Conservation (phyloP, 257 asterid genomes). For the Ilex aquifolium region DNA sequence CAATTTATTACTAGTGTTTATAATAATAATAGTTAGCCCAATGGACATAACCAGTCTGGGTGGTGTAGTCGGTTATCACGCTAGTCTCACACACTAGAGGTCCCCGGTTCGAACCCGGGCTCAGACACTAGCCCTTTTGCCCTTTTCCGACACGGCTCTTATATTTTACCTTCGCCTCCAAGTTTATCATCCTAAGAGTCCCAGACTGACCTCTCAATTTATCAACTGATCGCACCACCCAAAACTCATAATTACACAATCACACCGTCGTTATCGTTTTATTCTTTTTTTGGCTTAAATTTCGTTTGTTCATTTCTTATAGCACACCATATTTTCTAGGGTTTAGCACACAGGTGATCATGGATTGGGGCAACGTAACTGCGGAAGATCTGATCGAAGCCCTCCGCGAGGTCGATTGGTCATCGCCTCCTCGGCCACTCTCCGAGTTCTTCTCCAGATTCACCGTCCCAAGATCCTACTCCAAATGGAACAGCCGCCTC, state of each 20-base stretch:
- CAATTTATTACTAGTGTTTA: too few species aligned
- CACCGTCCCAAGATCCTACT: conserved; percentile 68
- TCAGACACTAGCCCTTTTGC: conserved; percentile 23
- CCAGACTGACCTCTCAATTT: too few species aligned
- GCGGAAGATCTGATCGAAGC: conserved; percentile 92
- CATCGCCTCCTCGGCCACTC: conserved; percentile 84
- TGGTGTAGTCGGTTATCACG: conserved; percentile 75
- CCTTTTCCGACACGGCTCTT: too few species aligned
- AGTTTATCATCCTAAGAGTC: too few species aligned
- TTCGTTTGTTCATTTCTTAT: too few species aligned
- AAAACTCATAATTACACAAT: too few species aligned
- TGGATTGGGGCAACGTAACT: conserved; percentile 95
- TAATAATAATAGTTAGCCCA: too few species aligned
- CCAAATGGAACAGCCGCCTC: conserved; percentile 96
- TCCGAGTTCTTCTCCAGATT: conserved; percentile 82
- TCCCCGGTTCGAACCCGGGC: conserved; percentile 77
- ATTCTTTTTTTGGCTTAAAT: not conserved
- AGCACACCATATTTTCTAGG: conserved; percentile 19
- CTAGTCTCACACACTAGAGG: conserved; percentile 74
- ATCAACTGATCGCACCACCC: too few species aligned
- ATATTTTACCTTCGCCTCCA: too few species aligned
- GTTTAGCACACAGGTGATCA: conserved; percentile 18
- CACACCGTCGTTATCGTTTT: not conserved
- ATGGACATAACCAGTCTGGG: conserved; percentile 23
- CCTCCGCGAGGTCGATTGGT: conserved; percentile 92